Evolutionary conservation across 2,329 filamentous ascomycete genomes (phyloP).

Genomic region (Alternaria sp.): DNA sequence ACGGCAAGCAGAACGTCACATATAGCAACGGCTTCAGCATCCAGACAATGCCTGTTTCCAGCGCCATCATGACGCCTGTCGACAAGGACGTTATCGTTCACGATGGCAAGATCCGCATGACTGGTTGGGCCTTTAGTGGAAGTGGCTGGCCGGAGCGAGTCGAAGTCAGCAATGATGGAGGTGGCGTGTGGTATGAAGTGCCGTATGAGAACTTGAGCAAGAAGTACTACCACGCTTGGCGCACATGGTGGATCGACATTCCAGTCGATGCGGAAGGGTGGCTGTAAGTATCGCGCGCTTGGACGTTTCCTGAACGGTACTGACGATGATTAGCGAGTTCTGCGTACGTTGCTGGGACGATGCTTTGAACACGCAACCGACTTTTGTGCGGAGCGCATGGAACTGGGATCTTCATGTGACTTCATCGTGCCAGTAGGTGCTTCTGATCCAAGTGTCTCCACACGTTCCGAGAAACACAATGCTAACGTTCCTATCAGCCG

Average conservation of each 20-base stretch:
- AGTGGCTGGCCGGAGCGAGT: slow-evolving; percentile 65
- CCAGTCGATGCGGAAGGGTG: slow-evolving; percentile 63
- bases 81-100: slow-evolving; percentile 69
- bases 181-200: slow-evolving; percentile 70
- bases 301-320: background rate
- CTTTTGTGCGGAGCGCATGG: slow-evolving; percentile 56
- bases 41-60: slow-evolving; percentile 75
- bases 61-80: slow-evolving; percentile 71
- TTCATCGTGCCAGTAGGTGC: slow-evolving; percentile 62
- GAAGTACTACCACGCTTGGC: slow-evolving; percentile 71
- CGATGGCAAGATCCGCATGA: slow-evolving; percentile 64
- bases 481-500: slow-evolving; percentile 10
- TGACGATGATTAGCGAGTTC: slow-evolving; percentile 45
- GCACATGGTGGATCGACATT: slow-evolving; percentile 69
- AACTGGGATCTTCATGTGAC: slow-evolving; percentile 75
- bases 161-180: slow-evolving; percentile 70
- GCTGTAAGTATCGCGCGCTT: slow-evolving; percentile 36
- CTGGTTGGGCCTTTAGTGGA: slow-evolving; percentile 58
- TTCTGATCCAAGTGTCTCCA: background rate
- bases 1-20: slow-evolving; percentile 71
- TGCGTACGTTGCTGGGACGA: slow-evolving; percentile 57
- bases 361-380: slow-evolving; percentile 58
- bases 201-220: slow-evolving; percentile 66
- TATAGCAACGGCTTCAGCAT: slow-evolving; percentile 70
- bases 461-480: no score